These are phyloP conservation scores for Helichrysum umbraculigerum DNA, from an alignment of 129 eudicot genomes.

Conservation along the genomic window DNA sequence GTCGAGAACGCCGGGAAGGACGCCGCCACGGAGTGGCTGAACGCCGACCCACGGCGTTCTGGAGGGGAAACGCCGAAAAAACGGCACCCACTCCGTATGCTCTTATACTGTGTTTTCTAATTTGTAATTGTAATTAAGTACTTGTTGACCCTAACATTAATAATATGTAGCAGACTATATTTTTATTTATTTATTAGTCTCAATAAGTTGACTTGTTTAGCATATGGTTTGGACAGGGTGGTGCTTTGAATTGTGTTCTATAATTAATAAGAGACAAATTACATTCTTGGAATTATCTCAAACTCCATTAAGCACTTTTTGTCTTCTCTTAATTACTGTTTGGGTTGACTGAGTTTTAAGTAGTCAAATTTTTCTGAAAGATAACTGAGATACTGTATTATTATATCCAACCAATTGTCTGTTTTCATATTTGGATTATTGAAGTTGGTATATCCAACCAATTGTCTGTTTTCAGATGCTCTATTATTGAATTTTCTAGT, in stretches of 20 bases:
- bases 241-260: constrained; percentile 23
- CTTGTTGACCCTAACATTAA: constrained; percentile 16
- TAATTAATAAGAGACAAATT: neutral
- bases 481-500: too few relatives aligned
- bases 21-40: too few relatives aligned
- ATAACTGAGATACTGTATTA: constrained; percentile 39
- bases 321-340: neutral
- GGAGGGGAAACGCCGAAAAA: too few relatives aligned
- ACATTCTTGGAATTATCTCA: constrained; percentile 19
- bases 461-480: too few relatives aligned
- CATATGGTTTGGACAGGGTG: constrained; percentile 12
- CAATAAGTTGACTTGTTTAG: constrained; percentile 26
- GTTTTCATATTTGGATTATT: constrained; percentile 26
- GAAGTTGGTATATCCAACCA: neutral
- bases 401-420: constrained; percentile 20
- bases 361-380: neutral
- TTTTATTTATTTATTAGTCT: neutral
- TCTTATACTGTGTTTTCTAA: constrained; percentile 11
- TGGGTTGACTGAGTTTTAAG: neutral
- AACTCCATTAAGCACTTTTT: neutral
- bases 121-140: neutral
- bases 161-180: too few relatives aligned
- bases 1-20: too few relatives aligned
- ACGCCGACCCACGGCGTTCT: too few relatives aligned
- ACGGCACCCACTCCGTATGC: too few relatives aligned